A percentile compares a stretch with the other conserved stretches of the same genome.
phyloP scores from a whole-genome alignment of 371 early-diverging fungal species.

The Apophysomyces trapeziformis region DNA sequence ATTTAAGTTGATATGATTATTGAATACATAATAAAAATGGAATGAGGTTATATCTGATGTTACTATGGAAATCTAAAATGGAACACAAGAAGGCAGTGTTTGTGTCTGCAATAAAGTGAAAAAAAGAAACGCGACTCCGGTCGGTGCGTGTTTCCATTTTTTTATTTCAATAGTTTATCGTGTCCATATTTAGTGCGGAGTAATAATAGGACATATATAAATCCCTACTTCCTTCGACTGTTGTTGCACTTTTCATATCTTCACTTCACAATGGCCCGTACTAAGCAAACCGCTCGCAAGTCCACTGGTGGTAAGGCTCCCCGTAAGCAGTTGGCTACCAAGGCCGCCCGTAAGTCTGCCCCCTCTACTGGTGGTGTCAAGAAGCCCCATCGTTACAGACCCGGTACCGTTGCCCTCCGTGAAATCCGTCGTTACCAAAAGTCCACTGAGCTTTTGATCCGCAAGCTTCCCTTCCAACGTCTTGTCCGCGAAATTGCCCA shows the following conservation, averaged over 20 bases:
- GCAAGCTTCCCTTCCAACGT: constrained; percentile 99
- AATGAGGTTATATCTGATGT: no score
- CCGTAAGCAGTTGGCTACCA: constrained; percentile 96
- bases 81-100: not conserved
- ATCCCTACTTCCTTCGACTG: constrained; percentile 19
- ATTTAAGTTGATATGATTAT: not conserved
- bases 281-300: constrained; percentile 99
- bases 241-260: constrained; percentile 21
- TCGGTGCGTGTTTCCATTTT: constrained; percentile 8
- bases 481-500: constrained; percentile 96
- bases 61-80: no score
- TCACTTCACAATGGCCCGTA: constrained; percentile 82
- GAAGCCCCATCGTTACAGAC: constrained; percentile 88
- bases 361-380: constrained; percentile 64
- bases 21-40: no score
- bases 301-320: constrained; percentile 99
- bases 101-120: constrained; percentile 14
- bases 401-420: constrained; percentile 90
- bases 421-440: constrained; percentile 99
- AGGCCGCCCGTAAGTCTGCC: constrained; percentile 74
- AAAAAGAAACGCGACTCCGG: constrained; percentile 5
- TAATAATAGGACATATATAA: constrained; percentile 15
- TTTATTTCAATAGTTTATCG: constrained; percentile 6
- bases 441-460: constrained; percentile 96
- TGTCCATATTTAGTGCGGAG: constrained; percentile 8